Percentiles rank a stretch among this genome's conserved stretches.
phyloP scores from a whole-genome alignment of 2,329 filamentous ascomycete species.

The Stemphylium vesicarium region DNA sequence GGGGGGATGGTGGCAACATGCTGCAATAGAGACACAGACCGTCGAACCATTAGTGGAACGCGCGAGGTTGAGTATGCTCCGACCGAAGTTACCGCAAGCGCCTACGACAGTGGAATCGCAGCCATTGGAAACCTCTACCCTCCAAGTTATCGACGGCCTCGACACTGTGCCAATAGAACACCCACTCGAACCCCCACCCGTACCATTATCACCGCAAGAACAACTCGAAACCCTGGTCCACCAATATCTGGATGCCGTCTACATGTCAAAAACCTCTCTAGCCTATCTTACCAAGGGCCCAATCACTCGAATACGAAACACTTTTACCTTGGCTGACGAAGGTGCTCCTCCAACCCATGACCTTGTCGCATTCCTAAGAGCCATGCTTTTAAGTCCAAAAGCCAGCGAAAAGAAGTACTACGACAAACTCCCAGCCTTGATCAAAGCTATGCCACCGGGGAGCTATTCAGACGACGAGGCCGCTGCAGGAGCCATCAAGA shows the following conservation, averaged over 20 bases:
- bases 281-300: conserved; percentile 87
- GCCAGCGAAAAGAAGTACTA: conserved; percentile 81
- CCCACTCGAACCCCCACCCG: conserved; percentile 6
- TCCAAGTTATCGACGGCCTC: conserved; percentile 2
- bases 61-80: conserved; percentile 42
- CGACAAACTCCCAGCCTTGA: conserved; percentile 69
- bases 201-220: conserved; percentile 37
- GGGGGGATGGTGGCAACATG: conserved; percentile 43
- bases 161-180: conserved; percentile 6
- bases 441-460: conserved; percentile 62
- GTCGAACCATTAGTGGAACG: conserved; percentile 27
- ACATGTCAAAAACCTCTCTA: conserved; percentile 69
- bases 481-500: conserved; percentile 37
- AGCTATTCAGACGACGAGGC: conserved; percentile 53
- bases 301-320: conserved; percentile 74
- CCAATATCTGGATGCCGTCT: conserved; percentile 54
- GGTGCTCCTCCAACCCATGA: conserved; percentile 66
- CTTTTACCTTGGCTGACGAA: conserved; percentile 70
- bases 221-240: conserved; percentile 59
- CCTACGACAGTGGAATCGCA: conserved; percentile 7
- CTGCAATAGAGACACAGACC: conserved; percentile 27
- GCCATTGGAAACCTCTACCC: neutral
- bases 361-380: conserved; percentile 71
- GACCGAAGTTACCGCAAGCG: conserved; percentile 18
- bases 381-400: conserved; percentile 69